Conservation (phyloP, 495 filamentous ascomycete species). For the Rhizodiscina lignyota region DNA sequence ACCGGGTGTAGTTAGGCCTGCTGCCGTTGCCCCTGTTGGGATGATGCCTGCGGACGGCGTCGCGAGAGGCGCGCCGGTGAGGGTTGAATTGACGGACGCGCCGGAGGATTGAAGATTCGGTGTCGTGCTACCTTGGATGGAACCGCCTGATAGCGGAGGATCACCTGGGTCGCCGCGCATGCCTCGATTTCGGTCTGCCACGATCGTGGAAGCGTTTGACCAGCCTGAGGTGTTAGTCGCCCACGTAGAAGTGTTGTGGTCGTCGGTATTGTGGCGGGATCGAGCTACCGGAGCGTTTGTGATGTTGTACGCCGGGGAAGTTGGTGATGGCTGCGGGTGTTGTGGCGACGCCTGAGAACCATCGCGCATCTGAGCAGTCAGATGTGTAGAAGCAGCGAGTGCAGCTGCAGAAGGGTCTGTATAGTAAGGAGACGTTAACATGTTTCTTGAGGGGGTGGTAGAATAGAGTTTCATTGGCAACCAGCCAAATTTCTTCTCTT, state of each 20-base stretch:
- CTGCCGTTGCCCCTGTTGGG: no score
- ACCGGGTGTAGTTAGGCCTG: no score
- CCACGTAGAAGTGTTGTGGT: background rate
- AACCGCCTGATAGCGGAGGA: no score
- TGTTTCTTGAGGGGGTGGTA: slow-evolving; percentile 41
- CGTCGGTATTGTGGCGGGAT: slow-evolving; percentile 3
- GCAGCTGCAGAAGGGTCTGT: slow-evolving; percentile 50
- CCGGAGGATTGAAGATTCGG: no score
- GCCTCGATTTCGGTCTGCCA: background rate
- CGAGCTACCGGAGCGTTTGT: slow-evolving; percentile 12
- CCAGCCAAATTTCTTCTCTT: no score
- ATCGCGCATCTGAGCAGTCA: slow-evolving; percentile 55
- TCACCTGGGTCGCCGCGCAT: no score
- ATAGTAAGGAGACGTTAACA: slow-evolving; percentile 30
- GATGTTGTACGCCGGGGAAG: slow-evolving; percentile 50
- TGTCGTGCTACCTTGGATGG: no score
- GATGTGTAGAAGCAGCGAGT: slow-evolving; percentile 56
- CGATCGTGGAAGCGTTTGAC: slow-evolving; percentile 2
- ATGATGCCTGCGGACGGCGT: no score
- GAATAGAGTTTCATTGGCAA: slow-evolving; percentile 70
- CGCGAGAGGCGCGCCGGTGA: no score
- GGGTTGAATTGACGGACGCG: slow-evolving; percentile 33
- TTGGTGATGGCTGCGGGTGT: slow-evolving; percentile 64
- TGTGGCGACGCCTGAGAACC: slow-evolving; percentile 39
- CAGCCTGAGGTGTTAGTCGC: slow-evolving; percentile 4